Base-by-base conservation (phyloP, 2,329 filamentous ascomycete species). In the Fonsecaea erecta region DNA sequence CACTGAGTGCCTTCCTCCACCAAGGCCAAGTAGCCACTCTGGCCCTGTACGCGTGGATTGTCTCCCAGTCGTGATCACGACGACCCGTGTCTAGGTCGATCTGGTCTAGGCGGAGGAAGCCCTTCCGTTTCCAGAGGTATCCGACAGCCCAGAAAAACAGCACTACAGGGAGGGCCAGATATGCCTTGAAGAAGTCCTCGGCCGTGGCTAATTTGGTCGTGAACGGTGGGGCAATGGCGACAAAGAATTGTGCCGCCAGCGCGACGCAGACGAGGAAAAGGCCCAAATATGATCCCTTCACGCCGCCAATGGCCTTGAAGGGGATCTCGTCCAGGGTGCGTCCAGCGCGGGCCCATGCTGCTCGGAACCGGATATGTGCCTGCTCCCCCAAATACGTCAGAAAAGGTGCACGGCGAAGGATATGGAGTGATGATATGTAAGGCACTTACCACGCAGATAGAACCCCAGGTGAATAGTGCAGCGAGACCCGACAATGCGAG, bases 301-400 rank as follows among this genome's bases (percentile, higher is more conserved):
- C 80, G 65, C 94, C 94, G 3, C 90, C 86, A 74, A 96, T 91
- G 0, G 90, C 91, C 40, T 80, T 82, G 81, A 94, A 97, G 4
- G 93, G 90, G 4, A 98, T 84, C 71, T 96, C 91, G 62, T 87
- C 82, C 35, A 93, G 80, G 18, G 81, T 83, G 75, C 89, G 89
- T 51, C 90, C 90, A 67, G 88, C 85, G 11, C 79, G 74, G 52
- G 81, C 83, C 92, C 92, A 96, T n/a, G 88, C 91, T 28, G 80
- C 80, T 68, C 93, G 91, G 85, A 97, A 97, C 62, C 93, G 92
- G 74, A 97, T 96, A 78, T 97, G 93, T 26, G 90, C 77, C 48
- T 54, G 30, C 18, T 1, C 8, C 43, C 1, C 8, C 43, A 3
- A 26, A 52, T n/a, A 1, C 24, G n/a, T 14, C 40, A 32, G 21